Evolutionary conservation across 495 filamentous ascomycete species (phyloP).

Genomic region (Daldinia loculata): DNA sequence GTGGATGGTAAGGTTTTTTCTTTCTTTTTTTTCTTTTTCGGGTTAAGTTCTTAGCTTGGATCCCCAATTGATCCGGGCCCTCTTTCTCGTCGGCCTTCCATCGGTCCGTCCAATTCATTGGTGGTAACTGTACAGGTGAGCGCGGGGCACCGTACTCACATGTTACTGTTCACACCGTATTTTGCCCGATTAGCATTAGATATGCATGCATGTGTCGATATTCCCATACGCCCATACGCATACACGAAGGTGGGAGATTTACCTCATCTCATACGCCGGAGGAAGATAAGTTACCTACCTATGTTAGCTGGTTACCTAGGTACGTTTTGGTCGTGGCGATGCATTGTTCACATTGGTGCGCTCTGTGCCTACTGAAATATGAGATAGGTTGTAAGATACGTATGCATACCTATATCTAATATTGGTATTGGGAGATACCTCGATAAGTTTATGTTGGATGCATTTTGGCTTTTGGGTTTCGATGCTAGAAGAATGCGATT

Average conservation of each 20-base stretch:
- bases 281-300: not conserved
- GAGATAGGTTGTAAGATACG: conserved; percentile 1
- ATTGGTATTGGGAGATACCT: not conserved
- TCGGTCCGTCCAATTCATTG: conserved; percentile 29
- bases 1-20: not conserved
- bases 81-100: conserved; percentile 22
- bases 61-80: conserved; percentile 37
- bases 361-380: not conserved
- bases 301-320: too few species aligned
- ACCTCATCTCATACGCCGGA: not conserved
- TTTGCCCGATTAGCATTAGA: conserved; percentile 28
- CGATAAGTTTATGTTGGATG: conserved; percentile 2
- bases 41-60: conserved; percentile 34
- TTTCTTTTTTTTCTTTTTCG: conserved; percentile 26
- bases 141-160: conserved; percentile 32
- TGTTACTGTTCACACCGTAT: conserved; percentile 29
- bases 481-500: not conserved
- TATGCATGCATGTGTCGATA: conserved; percentile 6
- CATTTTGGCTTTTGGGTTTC: not conserved
- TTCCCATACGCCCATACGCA: not conserved
- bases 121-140: conserved; percentile 4
- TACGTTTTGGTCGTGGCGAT: not conserved
- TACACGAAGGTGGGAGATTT: conserved; percentile 5
- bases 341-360: not conserved
- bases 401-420: not conserved